Evolutionary conservation across 108 stramenopile species (phyloP).

Genomic region (Skeletonema marinoi): DNA sequence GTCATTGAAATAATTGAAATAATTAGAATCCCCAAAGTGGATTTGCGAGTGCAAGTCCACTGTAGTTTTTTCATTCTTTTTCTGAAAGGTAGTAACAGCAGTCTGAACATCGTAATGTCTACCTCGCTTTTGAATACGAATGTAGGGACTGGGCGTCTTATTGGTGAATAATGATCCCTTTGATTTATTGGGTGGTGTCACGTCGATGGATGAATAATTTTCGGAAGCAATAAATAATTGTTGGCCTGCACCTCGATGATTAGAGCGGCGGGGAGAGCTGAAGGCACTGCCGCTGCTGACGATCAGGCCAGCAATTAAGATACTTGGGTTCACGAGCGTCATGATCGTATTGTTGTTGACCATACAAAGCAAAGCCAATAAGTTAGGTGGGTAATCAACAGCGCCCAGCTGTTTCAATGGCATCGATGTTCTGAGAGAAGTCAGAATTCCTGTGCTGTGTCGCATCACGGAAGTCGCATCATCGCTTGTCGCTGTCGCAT

Average conservation of each 20-base stretch:
- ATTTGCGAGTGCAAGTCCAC: conserved; percentile 79
- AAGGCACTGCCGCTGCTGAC: neutral
- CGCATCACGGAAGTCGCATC: too few relatives aligned
- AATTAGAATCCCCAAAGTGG: conserved; percentile 67
- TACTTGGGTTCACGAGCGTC: neutral
- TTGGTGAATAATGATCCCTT: neutral
- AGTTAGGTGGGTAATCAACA: too few relatives aligned
- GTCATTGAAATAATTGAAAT: conserved; percentile 70
- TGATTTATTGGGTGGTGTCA: neutral
- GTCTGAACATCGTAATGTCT: conserved; percentile 63
- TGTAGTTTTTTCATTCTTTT: conserved; percentile 2
- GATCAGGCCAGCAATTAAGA: neutral
- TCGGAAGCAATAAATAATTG: neutral
- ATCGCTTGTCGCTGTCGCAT: too few relatives aligned
- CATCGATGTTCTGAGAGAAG: too few relatives aligned
- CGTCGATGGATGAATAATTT: neutral
- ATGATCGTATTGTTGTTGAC: neutral
- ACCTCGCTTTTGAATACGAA: conserved; percentile 47
- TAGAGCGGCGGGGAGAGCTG: neutral
- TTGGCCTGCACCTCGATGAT: neutral
- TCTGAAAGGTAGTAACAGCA: conserved; percentile 64
- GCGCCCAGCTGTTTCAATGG: too few relatives aligned
- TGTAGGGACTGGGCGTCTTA: conserved; percentile 6
- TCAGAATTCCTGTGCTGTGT: too few relatives aligned
- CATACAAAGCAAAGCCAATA: neutral